These are phyloP conservation scores for Eucalyptus marginata DNA, from an alignment of 345 rosid genomes.

Conservation along the genomic window DNA sequence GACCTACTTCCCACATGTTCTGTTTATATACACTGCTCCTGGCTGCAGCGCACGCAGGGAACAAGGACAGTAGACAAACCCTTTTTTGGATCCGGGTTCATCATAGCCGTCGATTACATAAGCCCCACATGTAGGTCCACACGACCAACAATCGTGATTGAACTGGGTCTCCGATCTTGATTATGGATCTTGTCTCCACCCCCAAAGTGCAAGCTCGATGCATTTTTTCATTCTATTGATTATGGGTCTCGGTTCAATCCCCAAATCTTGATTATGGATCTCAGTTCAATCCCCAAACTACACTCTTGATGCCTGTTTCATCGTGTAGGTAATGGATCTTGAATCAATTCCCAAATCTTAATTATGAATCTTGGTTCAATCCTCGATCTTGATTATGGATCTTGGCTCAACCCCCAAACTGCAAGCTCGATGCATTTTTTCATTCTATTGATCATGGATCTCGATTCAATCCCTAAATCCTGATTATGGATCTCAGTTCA, in stretches of 20 bases:
- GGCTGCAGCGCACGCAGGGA: not conserved
- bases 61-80: not conserved
- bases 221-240: not conserved
- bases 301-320: not conserved
- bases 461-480: rapidly evolving
- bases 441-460: not conserved
- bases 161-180: too few relatives aligned
- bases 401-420: not conserved
- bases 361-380: not conserved
- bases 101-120: not conserved
- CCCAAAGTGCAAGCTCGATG: not conserved
- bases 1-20: not conserved
- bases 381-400: not conserved
- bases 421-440: not conserved
- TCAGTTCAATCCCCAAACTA: not conserved
- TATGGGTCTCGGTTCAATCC: not conserved
- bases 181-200: too few relatives aligned
- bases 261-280: not conserved
- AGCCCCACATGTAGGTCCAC: not conserved
- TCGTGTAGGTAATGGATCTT: not conserved
- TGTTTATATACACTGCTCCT: not conserved
- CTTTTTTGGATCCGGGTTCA: not conserved
- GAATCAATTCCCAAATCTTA: rapidly evolving
- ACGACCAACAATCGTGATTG: not conserved
- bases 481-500: not conserved